These are phyloP conservation scores for Geosmithia putterillii DNA, from an alignment of 2,329 filamentous ascomycete genomes.

Conservation along the genomic window DNA sequence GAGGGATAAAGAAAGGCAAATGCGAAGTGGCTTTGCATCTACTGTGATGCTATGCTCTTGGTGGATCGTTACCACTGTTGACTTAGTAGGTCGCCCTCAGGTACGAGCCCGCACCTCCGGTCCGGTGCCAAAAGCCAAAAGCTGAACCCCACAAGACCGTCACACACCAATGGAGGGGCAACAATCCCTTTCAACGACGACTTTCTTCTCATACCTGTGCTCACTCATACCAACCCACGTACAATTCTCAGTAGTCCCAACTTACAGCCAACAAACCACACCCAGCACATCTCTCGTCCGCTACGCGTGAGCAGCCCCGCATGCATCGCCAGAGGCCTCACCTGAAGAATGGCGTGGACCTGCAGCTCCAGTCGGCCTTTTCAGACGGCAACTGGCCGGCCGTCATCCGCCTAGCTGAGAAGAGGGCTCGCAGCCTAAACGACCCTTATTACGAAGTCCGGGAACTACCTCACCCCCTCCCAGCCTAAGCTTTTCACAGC, in stretches of 20 bases:
- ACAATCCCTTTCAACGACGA: no score
- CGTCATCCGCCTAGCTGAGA: constrained; percentile 38
- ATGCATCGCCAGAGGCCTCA: constrained; percentile 21
- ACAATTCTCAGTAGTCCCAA: not conserved
- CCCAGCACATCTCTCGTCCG: not conserved
- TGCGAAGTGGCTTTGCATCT: no score
- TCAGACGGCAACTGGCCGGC: constrained; percentile 39
- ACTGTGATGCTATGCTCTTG: no score
- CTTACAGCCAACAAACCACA: not conserved
- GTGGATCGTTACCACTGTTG: no score
- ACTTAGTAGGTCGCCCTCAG: no score
- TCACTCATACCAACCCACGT: no score
- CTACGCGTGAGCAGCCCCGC: constrained; percentile 1
- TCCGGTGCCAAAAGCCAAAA: no score
- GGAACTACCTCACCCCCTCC: not conserved
- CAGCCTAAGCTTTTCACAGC: not conserved
- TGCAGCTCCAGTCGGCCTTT: constrained; percentile 43
- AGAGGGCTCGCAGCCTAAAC: constrained; percentile 33
- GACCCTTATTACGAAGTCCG: constrained; percentile 45
- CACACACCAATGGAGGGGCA: no score
- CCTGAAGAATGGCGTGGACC: constrained; percentile 37
- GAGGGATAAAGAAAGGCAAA: no score
- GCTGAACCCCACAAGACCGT: no score
- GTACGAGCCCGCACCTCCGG: no score
- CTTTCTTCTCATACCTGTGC: no score